Evolutionary conservation across 2,329 filamentous ascomycete species (phyloP), one percentile per base, ranked within the genome.

Genomic region (Fusarium papillatum): DNA sequence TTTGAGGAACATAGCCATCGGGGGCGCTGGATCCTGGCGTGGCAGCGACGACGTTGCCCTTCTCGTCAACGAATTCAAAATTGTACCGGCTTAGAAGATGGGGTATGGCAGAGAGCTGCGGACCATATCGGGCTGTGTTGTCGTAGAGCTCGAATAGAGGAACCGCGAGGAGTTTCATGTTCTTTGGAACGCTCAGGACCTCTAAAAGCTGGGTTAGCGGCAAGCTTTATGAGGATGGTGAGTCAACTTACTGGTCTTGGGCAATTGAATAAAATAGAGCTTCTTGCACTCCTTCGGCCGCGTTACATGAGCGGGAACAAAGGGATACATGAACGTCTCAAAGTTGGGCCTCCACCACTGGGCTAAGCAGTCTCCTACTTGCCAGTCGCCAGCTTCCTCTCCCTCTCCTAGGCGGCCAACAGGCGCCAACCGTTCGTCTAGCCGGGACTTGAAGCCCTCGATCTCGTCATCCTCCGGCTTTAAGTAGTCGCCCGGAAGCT

Each of bases 261-360:
- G 97, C 34, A 99, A 88, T 83, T 98, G 95, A 77, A 99, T 98
- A 74, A 98, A 95, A 85, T 98, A 99, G 50, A 98, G 90, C 89
- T 99, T 99, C 89, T 99, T 99, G 88, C 96, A 98, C 87, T 99
- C 97, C 88, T 99, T 99, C 10, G 97, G 97, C 64, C 97, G 90
- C 22, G 96, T 98, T 74, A 98, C 95, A 86, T 99, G 97, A 22
- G 96, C 95, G 10, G 97, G 97, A 69, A 98, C 93, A 85, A 98
- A 99, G 1, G 97, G 97, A 84, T 99, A 99, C 95, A 99, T 98
- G 89, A 98, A 98, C 3, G 97, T 98, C 88, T 99, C 97, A 83
- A 98, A 98, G 88, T 98, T 99, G 66, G 97, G 97, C 69, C 97
- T 90, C 95, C 96, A 99, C 97, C 97, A 99, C 86, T 98, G 96